phyloP scores from a whole-genome alignment of 495 filamentous ascomycete genomes.

The Penicillium odoratum region DNA sequence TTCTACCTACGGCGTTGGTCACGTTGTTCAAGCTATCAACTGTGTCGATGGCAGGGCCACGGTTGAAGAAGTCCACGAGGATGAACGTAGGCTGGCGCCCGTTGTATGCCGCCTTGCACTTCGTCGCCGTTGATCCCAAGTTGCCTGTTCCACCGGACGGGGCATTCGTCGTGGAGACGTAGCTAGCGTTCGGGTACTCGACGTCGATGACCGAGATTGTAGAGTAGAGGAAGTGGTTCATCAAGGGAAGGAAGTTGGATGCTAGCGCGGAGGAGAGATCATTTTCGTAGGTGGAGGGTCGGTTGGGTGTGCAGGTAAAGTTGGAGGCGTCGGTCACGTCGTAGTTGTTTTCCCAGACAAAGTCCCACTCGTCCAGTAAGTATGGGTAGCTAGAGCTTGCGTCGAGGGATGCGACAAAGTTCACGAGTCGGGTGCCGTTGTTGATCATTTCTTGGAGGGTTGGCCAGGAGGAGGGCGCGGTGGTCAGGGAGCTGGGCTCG shows the following conservation, averaged over 20 bases:
- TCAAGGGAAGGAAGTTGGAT: constrained; percentile 54
- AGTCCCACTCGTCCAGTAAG: constrained; percentile 71
- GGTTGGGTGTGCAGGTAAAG: constrained; percentile 65
- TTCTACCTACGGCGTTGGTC: constrained; percentile 43
- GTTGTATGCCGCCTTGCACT: constrained; percentile 54
- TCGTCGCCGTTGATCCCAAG: constrained; percentile 57
- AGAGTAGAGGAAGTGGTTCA: constrained; percentile 74
- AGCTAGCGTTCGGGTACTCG: constrained; percentile 57
- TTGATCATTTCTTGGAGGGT: constrained; percentile 67
- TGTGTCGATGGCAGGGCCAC: constrained; percentile 59
- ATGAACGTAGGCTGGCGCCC: constrained; percentile 62
- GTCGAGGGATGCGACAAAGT: constrained; percentile 60
- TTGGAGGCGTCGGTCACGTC: constrained; percentile 62
- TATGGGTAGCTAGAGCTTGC: constrained; percentile 54
- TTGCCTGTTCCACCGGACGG: constrained; percentile 53
- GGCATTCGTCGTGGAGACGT: constrained; percentile 61
- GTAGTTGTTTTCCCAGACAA: constrained; percentile 77
- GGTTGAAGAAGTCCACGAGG: constrained; percentile 73
- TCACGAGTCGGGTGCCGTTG: constrained; percentile 61
- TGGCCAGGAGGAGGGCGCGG: constrained; percentile 58
- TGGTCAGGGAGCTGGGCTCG: constrained; percentile 43
- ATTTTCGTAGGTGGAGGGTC: constrained; percentile 49
- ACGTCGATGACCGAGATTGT: constrained; percentile 45
- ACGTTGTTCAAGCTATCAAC: constrained; percentile 68
- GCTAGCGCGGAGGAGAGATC: constrained; percentile 45